Base-by-base conservation (phyloP, 2,329 filamentous ascomycete species). In the Cercospora sesami region DNA sequence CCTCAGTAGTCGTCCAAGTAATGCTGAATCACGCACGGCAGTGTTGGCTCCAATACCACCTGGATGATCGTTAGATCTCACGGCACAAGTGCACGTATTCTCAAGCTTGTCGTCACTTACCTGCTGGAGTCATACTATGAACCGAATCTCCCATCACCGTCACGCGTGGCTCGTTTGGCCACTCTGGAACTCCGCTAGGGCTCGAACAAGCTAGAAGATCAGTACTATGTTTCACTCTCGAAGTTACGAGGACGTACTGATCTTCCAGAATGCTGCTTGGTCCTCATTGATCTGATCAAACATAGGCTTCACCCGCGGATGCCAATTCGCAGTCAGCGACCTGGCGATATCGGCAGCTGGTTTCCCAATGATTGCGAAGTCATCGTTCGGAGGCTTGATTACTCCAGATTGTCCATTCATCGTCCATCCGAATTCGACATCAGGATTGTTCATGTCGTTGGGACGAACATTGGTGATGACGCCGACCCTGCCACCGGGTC, bases 191-290 rank as follows among this genome's bases (percentile, higher is more conserved):
- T 1, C 87, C 87, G 0, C 80, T 80, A 0, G 87, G 87, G 0
- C 82, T 84, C 0, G 86, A 89, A 71, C 86, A 89, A 1, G 87
- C 55, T 59, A 8, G 0, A 5, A 53, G 5, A 8, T 59, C 31
- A 59, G 55, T 16, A 26, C 6, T 21, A 5, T 9, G 5, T n/a
- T 4, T 4, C n/a, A 1, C 18, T 1, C 9, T 0, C 12, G n/a
- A 6, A 2, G 4, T 18, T 31, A 12, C 16, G 48, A 0, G 18
- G 18, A 59, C 55, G 21, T 36, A 59, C 55, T 89, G 59, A 90
- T 89, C 72, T 89, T 90, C 86, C 87, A 89, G 71, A 90, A 90
- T 0, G 88, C 87, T 0, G 87, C 85, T 70, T 90, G 86, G 0
- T 77, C 70, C 65, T 83, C 84, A 5, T 79, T 75, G 85, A 89